Evolutionary conservation across 345 rosid species (phyloP).

Genomic region (Syzygium jambos): DNA sequence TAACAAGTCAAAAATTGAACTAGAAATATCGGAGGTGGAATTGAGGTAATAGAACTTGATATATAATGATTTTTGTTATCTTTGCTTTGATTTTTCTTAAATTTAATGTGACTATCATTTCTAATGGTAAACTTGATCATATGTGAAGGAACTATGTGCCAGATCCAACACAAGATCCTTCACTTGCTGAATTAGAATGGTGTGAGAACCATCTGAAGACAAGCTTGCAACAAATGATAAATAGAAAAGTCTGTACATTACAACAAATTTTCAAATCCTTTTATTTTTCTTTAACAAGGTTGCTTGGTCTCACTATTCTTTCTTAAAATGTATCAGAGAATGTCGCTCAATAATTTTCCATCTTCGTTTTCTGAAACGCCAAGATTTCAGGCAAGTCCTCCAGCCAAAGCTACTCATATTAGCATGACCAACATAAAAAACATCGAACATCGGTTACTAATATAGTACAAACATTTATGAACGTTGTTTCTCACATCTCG

Average conservation of each 20-base stretch:
- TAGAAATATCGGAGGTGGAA: not conserved
- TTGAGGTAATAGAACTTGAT: not conserved
- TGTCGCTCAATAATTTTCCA: not conserved
- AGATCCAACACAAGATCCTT: not conserved
- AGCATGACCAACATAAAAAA: not conserved
- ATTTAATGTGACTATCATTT: not conserved
- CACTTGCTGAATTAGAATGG: not conserved
- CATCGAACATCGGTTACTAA: not conserved
- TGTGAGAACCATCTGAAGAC: conserved; percentile 1
- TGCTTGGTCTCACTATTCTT: not conserved
- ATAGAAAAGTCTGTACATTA: not conserved
- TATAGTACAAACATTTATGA: not conserved
- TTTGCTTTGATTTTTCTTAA: not conserved
- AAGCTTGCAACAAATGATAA: not conserved
- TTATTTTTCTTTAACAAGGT: not conserved
- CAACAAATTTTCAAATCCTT: not conserved
- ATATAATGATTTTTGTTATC: not conserved
- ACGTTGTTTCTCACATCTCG: not conserved
- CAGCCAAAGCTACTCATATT: not conserved
- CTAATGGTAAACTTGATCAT: not conserved
- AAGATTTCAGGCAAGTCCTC: not conserved
- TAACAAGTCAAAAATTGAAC: not conserved
- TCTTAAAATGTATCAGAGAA: not conserved
- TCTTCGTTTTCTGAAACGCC: not conserved
- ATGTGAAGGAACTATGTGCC: conserved; percentile 2